A percentile compares a stretch with the other conserved stretches of the same genome.
These are phyloP conservation scores for Penicillium crustosum DNA, from an alignment of 2,329 filamentous ascomycete species.

Conservation along the genomic window DNA sequence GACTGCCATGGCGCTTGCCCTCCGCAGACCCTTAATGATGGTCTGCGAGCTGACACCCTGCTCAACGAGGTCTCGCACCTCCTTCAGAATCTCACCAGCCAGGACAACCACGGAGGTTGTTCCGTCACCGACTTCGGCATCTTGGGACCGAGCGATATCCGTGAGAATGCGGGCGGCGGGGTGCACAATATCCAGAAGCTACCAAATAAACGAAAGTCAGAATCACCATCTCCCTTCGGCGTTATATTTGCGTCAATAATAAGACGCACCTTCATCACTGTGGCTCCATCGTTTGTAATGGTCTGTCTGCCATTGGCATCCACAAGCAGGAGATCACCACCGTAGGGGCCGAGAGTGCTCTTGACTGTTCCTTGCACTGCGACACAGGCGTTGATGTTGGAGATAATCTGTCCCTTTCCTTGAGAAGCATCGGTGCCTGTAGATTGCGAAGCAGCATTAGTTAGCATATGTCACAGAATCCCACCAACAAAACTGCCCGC, in stretches of 20 bases:
- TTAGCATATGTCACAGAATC: conserved; percentile 27
- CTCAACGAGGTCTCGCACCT: conserved; percentile 93
- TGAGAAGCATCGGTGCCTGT: conserved; percentile 95
- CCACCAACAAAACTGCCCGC: conserved; percentile 22
- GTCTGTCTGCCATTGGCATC: conserved; percentile 95
- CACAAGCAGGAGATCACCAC: conserved; percentile 92
- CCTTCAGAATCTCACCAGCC: conserved; percentile 96
- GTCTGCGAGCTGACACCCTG: conserved; percentile 96
- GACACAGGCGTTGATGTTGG: conserved; percentile 97
- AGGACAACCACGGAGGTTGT: conserved; percentile 97
- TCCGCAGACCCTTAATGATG: conserved; percentile 93
- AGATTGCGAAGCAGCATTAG: conserved; percentile 20
- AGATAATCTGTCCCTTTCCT: conserved; percentile 92
- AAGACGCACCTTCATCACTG: conserved; percentile 85
- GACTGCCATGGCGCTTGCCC: conserved; percentile 83
- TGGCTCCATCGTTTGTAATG: conserved; percentile 98
- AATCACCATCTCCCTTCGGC: neutral
- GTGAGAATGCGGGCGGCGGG: conserved; percentile 95
- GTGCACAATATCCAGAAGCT: conserved; percentile 98
- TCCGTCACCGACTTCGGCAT: conserved; percentile 96
- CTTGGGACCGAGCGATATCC: conserved; percentile 97
- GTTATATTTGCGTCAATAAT: neutral
- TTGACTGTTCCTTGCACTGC: conserved; percentile 95
- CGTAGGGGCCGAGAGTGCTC: conserved; percentile 92
- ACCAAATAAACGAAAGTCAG: conserved; percentile 13